A percentile compares a stretch with the other conserved stretches of the same genome.
Conservation (phyloP, 352 stramenopile species). For the Pythium myriotylum region DNA sequence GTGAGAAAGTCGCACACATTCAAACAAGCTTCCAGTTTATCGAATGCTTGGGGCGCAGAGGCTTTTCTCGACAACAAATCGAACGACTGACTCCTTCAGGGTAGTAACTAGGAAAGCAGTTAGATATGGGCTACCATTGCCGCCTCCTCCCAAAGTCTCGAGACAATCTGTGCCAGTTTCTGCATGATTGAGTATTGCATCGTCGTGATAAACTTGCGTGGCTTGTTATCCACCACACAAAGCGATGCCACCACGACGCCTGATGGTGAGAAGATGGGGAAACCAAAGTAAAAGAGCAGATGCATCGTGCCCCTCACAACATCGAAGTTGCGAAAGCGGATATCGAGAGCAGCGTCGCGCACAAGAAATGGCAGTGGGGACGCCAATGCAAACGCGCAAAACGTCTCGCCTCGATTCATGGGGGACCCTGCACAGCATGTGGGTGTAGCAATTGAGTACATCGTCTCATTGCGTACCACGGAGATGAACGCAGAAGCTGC, state of each 20-base stretch:
- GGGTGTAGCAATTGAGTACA: slow-evolving; percentile 27
- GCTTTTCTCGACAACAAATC: slow-evolving; percentile 32
- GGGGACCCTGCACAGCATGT: slow-evolving; percentile 21
- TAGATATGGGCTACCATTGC: slow-evolving; percentile 8
- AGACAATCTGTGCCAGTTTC: slow-evolving; percentile 38
- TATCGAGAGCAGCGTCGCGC: slow-evolving; percentile 45
- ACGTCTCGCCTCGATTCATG: slow-evolving; percentile 33
- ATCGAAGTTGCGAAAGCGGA: slow-evolving; percentile 56
- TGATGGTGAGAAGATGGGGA: slow-evolving; percentile 37
- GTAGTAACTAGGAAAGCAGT: not conserved
- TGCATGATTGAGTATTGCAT: slow-evolving; percentile 66
- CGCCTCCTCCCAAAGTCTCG: slow-evolving; percentile 16
- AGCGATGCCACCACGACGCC: slow-evolving; percentile 41
- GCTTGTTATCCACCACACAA: slow-evolving; percentile 47
- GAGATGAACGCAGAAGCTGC: slow-evolving; percentile 37
- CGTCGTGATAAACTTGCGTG: slow-evolving; percentile 51
- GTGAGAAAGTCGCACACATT: slow-evolving; percentile 35
- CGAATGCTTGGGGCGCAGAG: slow-evolving; percentile 36
- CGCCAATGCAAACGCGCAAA: slow-evolving; percentile 43
- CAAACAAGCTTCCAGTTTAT: slow-evolving; percentile 37
- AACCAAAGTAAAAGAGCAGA: slow-evolving; percentile 45
- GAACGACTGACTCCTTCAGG: not conserved
- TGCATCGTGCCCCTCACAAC: slow-evolving; percentile 35
- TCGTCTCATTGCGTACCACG: slow-evolving; percentile 34
- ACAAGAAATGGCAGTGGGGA: slow-evolving; percentile 44